phyloP scores from a whole-genome alignment of 257 asterid genomes.

The Leonotis leonurus region DNA sequence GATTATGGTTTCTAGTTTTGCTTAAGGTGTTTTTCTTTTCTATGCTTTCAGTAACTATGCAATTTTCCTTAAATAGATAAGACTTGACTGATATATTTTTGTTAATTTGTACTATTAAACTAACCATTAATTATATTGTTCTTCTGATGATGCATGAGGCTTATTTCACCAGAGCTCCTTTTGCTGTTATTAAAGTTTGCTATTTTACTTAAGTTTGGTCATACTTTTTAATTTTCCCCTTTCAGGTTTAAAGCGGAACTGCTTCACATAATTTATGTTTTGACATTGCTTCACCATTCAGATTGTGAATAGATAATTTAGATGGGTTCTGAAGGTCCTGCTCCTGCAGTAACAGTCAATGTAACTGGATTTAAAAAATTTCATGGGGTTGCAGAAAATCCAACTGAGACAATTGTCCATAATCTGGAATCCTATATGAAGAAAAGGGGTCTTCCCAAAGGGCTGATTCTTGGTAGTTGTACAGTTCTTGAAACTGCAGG shows the following conservation, averaged over 20 bases:
- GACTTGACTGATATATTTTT: no score
- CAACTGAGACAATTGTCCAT: conserved; percentile 78
- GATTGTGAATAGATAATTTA: conserved; percentile 27
- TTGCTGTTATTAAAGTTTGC: not conserved
- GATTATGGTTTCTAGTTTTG: not conserved
- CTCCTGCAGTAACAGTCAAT: conserved; percentile 70
- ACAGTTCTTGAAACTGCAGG: conserved; percentile 92
- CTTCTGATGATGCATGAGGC: not conserved
- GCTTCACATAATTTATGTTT: conserved; percentile 21
- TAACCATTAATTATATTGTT: not conserved
- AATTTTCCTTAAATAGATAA: no score
- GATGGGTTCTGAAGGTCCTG: conserved; percentile 96
- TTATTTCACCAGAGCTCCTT: not conserved
- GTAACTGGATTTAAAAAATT: conserved; percentile 89
- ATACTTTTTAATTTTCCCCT: not conserved
- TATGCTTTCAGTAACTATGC: no score
- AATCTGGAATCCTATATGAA: conserved; percentile 70
- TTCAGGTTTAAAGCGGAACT: conserved; percentile 23
- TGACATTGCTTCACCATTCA: conserved; percentile 8
- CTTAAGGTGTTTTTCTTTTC: no score
- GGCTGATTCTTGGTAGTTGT: conserved; percentile 83
- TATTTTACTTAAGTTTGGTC: no score
- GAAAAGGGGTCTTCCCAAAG: conserved; percentile 68
- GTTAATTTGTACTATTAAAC: no score
- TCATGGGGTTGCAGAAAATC: conserved; percentile 93